Conservation (phyloP, 495 filamentous ascomycete genomes). For the Cladorrhinum samala region DNA sequence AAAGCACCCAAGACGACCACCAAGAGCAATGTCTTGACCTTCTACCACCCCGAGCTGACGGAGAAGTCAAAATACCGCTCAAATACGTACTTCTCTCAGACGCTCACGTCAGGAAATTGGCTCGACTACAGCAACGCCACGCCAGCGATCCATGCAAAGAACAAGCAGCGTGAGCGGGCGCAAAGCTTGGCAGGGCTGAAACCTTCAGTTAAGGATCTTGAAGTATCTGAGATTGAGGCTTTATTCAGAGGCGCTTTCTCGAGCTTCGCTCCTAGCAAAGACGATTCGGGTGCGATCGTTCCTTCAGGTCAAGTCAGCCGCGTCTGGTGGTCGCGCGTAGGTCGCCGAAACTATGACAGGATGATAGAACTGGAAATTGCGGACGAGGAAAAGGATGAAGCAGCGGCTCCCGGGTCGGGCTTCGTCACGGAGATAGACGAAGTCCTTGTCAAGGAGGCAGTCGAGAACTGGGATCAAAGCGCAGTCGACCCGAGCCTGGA, state of each 20-base stretch:
- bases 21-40: conserved; percentile 54
- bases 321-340: conserved; percentile 83
- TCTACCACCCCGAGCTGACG: conserved; percentile 53
- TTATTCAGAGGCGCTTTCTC: conserved; percentile 79
- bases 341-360: conserved; percentile 51
- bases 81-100: conserved; percentile 48
- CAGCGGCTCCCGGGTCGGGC: conserved; percentile 8
- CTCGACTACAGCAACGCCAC: conserved; percentile 60
- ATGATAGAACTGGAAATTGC: conserved; percentile 34
- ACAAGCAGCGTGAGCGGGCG: conserved; percentile 64
- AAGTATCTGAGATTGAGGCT: conserved; percentile 61
- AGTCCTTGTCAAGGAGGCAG: conserved; percentile 38
- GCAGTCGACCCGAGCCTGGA: conserved; percentile 46
- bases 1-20: conserved; percentile 59
- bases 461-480: conserved; percentile 45
- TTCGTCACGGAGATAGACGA: conserved; percentile 37
- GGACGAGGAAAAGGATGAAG: conserved; percentile 34
- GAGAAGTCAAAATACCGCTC: conserved; percentile 51
- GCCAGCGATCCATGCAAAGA: conserved; percentile 52
- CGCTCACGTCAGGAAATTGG: conserved; percentile 58
- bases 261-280: conserved; percentile 77
- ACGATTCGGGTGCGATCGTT: conserved; percentile 69
- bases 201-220: conserved; percentile 45
- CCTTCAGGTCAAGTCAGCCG: conserved; percentile 62
- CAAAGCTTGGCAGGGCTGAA: conserved; percentile 61